Base-by-base conservation (phyloP, 768 basidiomycete genomes). In the Coprinellus aureogranulatus region DNA sequence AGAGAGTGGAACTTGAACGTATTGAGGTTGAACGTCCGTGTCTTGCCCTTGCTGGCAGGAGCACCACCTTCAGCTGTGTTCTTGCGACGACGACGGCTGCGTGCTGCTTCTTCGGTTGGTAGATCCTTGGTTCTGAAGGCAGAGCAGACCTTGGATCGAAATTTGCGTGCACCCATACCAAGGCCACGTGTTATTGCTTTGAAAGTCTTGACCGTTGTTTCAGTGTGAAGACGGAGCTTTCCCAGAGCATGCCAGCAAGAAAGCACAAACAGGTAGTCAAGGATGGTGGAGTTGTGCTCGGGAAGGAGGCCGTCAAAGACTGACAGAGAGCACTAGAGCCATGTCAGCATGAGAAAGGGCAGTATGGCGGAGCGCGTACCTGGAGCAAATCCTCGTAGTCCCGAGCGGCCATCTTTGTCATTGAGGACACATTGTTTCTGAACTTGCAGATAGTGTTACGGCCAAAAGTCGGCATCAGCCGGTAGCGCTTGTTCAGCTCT, bases 351-450 rank as follows among this genome's bases (percentile, higher is more conserved):
- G 28, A 16, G 4, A 9, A 30, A 50, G n/a, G 18, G 22, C 14
- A 22, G 4, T 26, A 27, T 31, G 18, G 4, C 6, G 3, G 26
- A 49, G 8, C 4, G 52, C 65, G 14, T 45, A 73, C 79, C 70
- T 79, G 77, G 0, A 80, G 63, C 1, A 78, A 56, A 31, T 81
- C 77, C 51, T 80, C 74, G 53, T 73, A 80, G 45, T 80, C 72
- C 0, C 71, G 61, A 2, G 68, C 79, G 10, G 73, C 71, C 2
- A 72, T 53, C 31, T 75, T 70, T 39, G 70, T 72, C 68, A 77
- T 70, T 9, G 69, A 70, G 0, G 74, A 70, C 0, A 71, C 66
- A 57, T 77, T 76, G 0, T 46, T 49, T 20, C 60, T 53, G 53
- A 80, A 80, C 8, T 60, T 54, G 0, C 72, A 65, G 5, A 81